phyloP scores from a whole-genome alignment of 208 protist species.

The Leptomonas pyrrhocoris region DNA sequence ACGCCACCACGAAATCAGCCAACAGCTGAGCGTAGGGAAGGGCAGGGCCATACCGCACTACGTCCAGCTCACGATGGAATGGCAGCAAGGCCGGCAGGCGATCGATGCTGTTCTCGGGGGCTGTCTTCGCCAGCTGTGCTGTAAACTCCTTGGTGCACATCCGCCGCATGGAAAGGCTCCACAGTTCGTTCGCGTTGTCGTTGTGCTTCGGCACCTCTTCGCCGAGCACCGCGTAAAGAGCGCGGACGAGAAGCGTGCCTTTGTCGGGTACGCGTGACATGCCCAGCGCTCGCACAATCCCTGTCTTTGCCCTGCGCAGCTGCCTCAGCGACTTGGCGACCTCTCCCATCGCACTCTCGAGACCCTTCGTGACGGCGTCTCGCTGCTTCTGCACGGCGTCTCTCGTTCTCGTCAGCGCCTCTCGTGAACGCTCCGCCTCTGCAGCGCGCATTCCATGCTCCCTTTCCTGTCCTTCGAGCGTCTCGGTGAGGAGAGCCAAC shows the following conservation, averaged over 20 bases:
- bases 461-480: constrained; percentile 25
- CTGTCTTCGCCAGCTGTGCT: constrained; percentile 32
- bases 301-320: constrained; percentile 42
- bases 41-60: constrained; percentile 51
- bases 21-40: constrained; percentile 54
- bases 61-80: constrained; percentile 42
- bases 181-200: constrained; percentile 56
- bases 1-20: constrained; percentile 55
- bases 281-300: constrained; percentile 44
- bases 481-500: constrained; percentile 27
- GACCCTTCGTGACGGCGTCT: constrained; percentile 8
- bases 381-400: constrained; percentile 1
- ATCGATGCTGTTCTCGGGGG: constrained; percentile 10
- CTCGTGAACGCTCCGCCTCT: constrained; percentile 19
- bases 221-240: constrained; percentile 59
- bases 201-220: constrained; percentile 57
- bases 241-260: constrained; percentile 49
- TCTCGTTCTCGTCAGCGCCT: constrained; percentile 23
- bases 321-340: constrained; percentile 36
- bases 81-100: constrained; percentile 22
- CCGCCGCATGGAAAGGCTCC: constrained; percentile 44
- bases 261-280: constrained; percentile 46
- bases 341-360: constrained; percentile 27
- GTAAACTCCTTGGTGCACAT: constrained; percentile 50
- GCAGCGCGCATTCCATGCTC: constrained; percentile 21